Evolutionary conservation across 2,329 filamentous ascomycete genomes (phyloP), one percentile per base, ranked within the genome.

Genomic region (Chalara sp.): DNA sequence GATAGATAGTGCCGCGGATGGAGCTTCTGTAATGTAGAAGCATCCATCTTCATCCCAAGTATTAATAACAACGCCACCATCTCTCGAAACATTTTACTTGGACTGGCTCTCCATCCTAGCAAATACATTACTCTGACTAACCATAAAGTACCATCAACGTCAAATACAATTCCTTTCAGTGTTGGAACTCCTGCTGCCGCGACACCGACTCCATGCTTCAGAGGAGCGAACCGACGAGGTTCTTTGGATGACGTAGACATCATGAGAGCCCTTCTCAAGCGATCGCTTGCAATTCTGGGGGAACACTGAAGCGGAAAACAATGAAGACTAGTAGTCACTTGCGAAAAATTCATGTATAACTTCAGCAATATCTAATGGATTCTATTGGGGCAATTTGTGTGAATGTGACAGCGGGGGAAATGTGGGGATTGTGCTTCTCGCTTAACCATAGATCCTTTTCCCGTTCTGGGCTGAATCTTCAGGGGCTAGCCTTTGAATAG

Each of bases 101-200:
- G 21, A 21, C 21, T 21, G 21, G 21, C 21, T 21, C 21, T 21
- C 21, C 21, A 21, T 21, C 21, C 21, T 21, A 21, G 21, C 21
- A 21, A 21, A 21, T 21, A 21, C 21, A 21, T 21, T 21, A 37
- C 4, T n/a, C 35, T 10, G 35, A 74, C 83, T 71, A 70, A 95
- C 91, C 86, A 96, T 53, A 97, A 70, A 29, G 92, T 99, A 4
- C 92, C 92, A 68, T 99, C 92, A 56, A 99, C 88, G 70, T 99
- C 92, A 69, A 97, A 97, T 11, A 97, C 76, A 1, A 86, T 70
- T 4, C 83, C 83, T 53, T 74, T 73, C 31, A 86, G 67, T 51
- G 65, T 71, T 2, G 77, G 76, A 28, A 50, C 39, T 6, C 65
- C 60, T 5, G 67, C 56, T 8, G 54, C 55, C 7, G 61, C 58